Conservation (phyloP, 306 rosid species). For the Chamaecrista fasciculata region DNA sequence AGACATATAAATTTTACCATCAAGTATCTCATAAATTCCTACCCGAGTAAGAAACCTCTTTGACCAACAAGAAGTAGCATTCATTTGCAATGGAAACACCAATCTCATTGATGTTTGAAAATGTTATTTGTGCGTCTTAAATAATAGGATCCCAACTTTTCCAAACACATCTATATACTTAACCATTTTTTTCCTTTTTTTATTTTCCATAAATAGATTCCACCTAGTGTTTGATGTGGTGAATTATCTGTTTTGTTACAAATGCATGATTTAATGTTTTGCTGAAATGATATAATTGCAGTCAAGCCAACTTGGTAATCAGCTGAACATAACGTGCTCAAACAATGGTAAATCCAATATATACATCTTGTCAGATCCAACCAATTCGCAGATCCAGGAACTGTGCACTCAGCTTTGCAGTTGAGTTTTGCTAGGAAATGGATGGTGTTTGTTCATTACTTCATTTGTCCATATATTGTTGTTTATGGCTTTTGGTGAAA, state of each 20-base stretch:
- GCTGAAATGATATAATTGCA: constrained; percentile 42
- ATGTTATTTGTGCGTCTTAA: no score
- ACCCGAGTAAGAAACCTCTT: no score
- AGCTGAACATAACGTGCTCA: constrained; percentile 75
- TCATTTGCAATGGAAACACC: no score
- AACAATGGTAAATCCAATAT: constrained; percentile 59
- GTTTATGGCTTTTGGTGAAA: constrained; percentile 26
- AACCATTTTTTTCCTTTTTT: no score
- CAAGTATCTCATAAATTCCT: no score
- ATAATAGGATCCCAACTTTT: no score
- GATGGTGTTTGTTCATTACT: constrained; percentile 16
- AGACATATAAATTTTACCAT: no score
- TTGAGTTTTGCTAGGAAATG: constrained; percentile 40
- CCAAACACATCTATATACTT: no score
- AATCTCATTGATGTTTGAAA: no score
- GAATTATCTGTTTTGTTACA: not conserved
- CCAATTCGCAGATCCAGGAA: constrained; percentile 68
- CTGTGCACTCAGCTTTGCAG: constrained; percentile 68
- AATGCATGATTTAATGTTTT: not conserved
- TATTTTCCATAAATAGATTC: no score
- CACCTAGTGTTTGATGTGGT: not conserved
- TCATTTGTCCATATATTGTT: constrained; percentile 25
- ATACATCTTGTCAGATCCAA: constrained; percentile 45
- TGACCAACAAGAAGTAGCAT: no score
- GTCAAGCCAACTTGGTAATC: constrained; percentile 70